Base-by-base conservation (phyloP, 1,284 basidiomycete species). In the Pseudozyma sp. region DNA sequence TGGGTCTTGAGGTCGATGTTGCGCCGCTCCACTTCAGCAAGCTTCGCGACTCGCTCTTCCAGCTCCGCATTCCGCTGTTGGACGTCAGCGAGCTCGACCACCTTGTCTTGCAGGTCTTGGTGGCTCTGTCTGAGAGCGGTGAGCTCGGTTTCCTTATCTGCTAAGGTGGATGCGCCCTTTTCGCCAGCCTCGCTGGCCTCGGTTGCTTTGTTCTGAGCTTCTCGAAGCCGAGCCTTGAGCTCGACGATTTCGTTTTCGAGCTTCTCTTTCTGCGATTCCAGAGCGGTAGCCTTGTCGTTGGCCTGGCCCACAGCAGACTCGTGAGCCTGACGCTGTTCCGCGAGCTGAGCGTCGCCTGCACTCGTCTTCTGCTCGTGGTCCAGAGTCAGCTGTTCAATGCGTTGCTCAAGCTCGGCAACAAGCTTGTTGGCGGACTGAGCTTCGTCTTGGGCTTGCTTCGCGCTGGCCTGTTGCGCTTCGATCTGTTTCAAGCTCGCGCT, bases 81-180 rank as follows among this genome's bases (percentile, higher is more conserved):
- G 16, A 64, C 7, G 13, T 47, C 46, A n/a, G 13, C 35, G 5
- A 54, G 50, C 19, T 63, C 54, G 9, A 40, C 46, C 3, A 46
- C 17, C 57, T 66, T 54, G 29, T 50, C 44, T 45, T 65, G 57
- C 29, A 71, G 49, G 7, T 55, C 33, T 13, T 47, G 34, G 29
- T 69, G 45, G 30, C 54, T 55, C 35, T 58, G 47, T 34, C 50
- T 46, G 19, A 72, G 60, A 14, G 43, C 19, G 9, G 17, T 53
- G 7, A 68, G 47, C 59, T 68, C 54, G 3, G 51, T 53, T 17
- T 75, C 73, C 46, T 75, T 75, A 19, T 58, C 68, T 11, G 68
- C 45, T 42, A 67, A 51, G 30, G 33, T 35, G 7, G 62, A 61
- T n/a, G 58, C 66, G 30, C 49, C 54, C 19, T 64, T 35, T 46